Evolutionary conservation across 192 early-diverging fungal genomes (phyloP), one percentile per base, ranked within the genome.

Genomic region (Podila epigama): DNA sequence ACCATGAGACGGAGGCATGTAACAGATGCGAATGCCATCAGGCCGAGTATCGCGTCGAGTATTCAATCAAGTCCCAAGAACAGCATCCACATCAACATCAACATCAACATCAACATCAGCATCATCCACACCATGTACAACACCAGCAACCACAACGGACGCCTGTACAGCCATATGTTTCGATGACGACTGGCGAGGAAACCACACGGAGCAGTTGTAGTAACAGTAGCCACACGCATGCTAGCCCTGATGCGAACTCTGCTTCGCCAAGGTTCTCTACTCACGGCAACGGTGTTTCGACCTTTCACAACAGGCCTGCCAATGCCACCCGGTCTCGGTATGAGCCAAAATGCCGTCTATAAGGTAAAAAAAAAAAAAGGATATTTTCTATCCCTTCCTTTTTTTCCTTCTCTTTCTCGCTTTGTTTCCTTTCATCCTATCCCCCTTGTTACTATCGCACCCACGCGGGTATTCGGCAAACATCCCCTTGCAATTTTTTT

Each of bases 331-430:
- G 41, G 28, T 51, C 44, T 16, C 56, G 63, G 20, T 66, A 66
- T 51, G 63, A 66, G 22, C 16, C 32, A 11, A 58, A 61, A 35
- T 75, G 64, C 36, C 71, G 60, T 67, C 60, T 75, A 16, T 64
- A 75, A 67, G 71, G 71, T 75, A 62, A 51, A 25, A 29, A 60
- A 3, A 61, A 20, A 25, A 51, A 25, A 29, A 60, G 2, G 55
- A 20, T 15, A 22, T 40, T 15, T n/a, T 53, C 16, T 54, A 0
- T n/a, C 22, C 8, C 6, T 44, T 44, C 2, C 25, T 48, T 11
- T 51, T 60, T 16, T 55, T 15, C 29, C 1, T 33, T 25, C 15
- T 55, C 13, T 18, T 35, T 51, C 44, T 41, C 56, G 66, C 56
- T 3, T 62, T 22, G 25, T 54, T 34, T 50, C 12, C 4, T 31